phyloP scores from a whole-genome alignment of 768 basidiomycete genomes.

The Nidula microcarpa region DNA sequence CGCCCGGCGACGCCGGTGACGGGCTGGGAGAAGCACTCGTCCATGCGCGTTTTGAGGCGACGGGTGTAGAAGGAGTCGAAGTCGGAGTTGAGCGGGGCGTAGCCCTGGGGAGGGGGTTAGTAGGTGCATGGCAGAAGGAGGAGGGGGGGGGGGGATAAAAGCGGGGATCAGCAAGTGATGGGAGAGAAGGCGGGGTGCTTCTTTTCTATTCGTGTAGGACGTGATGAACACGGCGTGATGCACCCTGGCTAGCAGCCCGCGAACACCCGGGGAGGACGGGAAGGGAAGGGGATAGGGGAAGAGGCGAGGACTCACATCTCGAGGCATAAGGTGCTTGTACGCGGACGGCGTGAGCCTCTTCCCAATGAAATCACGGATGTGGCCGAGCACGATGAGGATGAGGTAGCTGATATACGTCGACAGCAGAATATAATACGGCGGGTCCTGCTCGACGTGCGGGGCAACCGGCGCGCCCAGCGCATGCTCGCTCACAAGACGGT shows the following conservation, averaged over 20 bases:
- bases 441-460: conserved; percentile 70
- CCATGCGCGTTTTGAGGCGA: conserved; percentile 89
- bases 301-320: conserved; percentile 58
- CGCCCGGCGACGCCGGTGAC: conserved; percentile 95
- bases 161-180: conserved; percentile 1
- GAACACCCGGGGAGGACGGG: not conserved
- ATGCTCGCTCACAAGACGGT: conserved; percentile 67
- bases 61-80: conserved; percentile 99
- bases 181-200: not conserved
- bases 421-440: conserved; percentile 89
- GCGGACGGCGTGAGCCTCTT: conserved; percentile 68
- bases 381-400: conserved; percentile 87
- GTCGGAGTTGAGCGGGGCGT: conserved; percentile 95
- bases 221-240: not conserved
- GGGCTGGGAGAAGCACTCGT: conserved; percentile 92
- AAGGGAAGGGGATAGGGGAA: conserved; percentile 2
- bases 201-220: not conserved
- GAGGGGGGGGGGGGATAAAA: conserved; percentile 1
- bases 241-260: not conserved
- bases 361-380: conserved; percentile 92
- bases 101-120: conserved; percentile 56
- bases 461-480: conserved; percentile 44
- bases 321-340: conserved; percentile 81
- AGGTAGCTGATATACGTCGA: conserved; percentile 94
- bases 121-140: conserved; percentile 4